These are phyloP conservation scores for Diaporthe caulivora DNA, from an alignment of 2,329 filamentous ascomycete genomes.

Conservation along the genomic window DNA sequence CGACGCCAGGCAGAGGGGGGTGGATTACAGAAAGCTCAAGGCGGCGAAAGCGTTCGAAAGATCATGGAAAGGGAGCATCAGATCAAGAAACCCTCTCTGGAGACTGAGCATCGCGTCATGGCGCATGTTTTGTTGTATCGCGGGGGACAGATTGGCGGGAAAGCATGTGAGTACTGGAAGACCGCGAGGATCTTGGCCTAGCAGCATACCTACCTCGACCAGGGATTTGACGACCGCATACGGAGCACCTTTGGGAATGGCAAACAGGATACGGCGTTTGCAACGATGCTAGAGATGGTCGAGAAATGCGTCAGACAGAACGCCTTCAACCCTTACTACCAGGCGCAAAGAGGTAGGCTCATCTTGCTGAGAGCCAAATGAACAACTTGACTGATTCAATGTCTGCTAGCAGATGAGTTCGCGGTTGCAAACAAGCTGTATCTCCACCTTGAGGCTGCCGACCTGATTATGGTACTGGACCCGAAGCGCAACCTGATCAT, in stretches of 20 bases:
- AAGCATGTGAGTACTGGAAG: not conserved
- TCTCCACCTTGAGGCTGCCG: not conserved
- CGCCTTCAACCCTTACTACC: slow-evolving; percentile 4
- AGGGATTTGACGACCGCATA: not conserved
- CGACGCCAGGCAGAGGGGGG: not conserved
- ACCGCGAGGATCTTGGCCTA: not conserved
- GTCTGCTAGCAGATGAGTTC: not conserved
- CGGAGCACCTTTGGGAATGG: too few relatives aligned
- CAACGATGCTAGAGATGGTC: not conserved
- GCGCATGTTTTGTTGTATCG: not conserved
- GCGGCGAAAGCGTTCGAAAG: not conserved
- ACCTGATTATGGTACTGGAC: slow-evolving; percentile 16
- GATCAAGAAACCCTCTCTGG: not conserved
- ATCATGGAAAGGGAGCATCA: not conserved
- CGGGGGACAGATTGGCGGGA: slow-evolving; percentile 15
- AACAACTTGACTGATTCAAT: not conserved
- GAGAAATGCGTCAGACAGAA: not conserved
- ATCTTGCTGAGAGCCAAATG: rapidly evolving
- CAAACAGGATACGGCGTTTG: not conserved
- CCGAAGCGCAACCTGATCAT: not conserved
- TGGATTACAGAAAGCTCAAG: not conserved
- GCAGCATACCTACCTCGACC: slow-evolving; percentile 2
- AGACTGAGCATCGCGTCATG: not conserved
- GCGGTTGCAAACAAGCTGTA: not conserved
- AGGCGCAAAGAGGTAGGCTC: not conserved